These are phyloP conservation scores for Dothistroma pini DNA, from an alignment of 2,329 filamentous ascomycete species.

Conservation along the genomic window DNA sequence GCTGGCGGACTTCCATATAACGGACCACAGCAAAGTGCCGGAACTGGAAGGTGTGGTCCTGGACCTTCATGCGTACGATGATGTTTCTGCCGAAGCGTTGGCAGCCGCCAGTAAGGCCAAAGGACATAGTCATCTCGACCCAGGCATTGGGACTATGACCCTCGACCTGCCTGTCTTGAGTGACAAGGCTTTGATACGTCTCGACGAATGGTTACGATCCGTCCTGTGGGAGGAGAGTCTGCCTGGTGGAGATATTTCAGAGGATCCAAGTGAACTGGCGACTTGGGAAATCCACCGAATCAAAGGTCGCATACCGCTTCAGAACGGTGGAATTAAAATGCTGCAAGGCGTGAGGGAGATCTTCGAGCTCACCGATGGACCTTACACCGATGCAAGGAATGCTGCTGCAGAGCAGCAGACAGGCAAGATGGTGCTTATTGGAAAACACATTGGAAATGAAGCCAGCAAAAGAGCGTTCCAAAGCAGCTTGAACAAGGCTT, in stretches of 20 bases:
- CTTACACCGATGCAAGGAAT: conserved; percentile 3
- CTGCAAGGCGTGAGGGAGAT: conserved; percentile 90
- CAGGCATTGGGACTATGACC: conserved; percentile 79
- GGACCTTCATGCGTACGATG: conserved; percentile 89
- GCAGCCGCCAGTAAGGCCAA: conserved; percentile 62
- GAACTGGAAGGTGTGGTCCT: conserved; percentile 80
- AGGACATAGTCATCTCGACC: conserved; percentile 87
- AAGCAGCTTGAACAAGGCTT: conserved; percentile 22
- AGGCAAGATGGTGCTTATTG: conserved; percentile 37
- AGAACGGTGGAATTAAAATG: conserved; percentile 65
- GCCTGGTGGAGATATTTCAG: conserved; percentile 10
- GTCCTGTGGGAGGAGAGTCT: conserved; percentile 69
- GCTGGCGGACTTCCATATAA: conserved; percentile 78
- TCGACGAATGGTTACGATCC: conserved; percentile 79
- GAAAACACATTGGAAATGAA: conserved; percentile 28
- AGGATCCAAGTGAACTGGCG: background rate
- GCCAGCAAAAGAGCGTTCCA: conserved; percentile 23
- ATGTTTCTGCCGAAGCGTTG: conserved; percentile 61
- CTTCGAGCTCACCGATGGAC: conserved; percentile 77
- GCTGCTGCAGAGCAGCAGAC: conserved; percentile 4
- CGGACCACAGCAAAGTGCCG: conserved; percentile 74
- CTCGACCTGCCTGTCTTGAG: conserved; percentile 63
- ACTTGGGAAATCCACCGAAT: conserved; percentile 79
- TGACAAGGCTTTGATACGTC: conserved; percentile 53
- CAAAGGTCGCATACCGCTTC: conserved; percentile 72